phyloP scores from a whole-genome alignment of 1,284 basidiomycete species.

The Pseudozyma tsukubaensis region DNA sequence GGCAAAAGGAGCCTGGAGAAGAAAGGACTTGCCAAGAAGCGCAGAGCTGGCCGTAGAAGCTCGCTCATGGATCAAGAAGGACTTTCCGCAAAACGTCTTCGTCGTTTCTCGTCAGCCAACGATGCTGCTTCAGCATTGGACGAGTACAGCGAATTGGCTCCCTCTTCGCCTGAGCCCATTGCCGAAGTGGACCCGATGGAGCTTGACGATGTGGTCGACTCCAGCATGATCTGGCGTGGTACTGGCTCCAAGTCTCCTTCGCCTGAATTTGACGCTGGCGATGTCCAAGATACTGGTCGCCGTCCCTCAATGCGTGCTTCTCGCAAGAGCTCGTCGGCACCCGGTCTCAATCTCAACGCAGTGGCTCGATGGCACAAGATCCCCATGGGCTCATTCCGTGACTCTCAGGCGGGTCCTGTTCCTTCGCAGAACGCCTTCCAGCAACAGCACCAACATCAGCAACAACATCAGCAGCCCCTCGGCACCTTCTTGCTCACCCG shows the following conservation, averaged over 20 bases:
- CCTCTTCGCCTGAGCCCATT: constrained; percentile 54
- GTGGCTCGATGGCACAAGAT: constrained; percentile 66
- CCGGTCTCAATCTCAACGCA: constrained; percentile 58
- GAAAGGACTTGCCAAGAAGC: constrained; percentile 55
- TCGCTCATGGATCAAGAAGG: constrained; percentile 36
- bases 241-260: constrained; percentile 49
- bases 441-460: constrained; percentile 36
- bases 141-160: constrained; percentile 49
- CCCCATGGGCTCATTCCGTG: constrained; percentile 66
- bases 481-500: constrained; percentile 60
- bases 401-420: constrained; percentile 45
- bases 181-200: constrained; percentile 59
- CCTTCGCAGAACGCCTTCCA: constrained; percentile 33
- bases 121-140: constrained; percentile 45
- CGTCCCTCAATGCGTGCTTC: constrained; percentile 22
- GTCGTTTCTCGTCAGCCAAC: constrained; percentile 50
- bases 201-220: constrained; percentile 64
- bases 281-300: constrained; percentile 21
- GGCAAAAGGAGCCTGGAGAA: constrained; percentile 52
- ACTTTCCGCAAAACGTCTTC: constrained; percentile 51
- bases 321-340: constrained; percentile 28
- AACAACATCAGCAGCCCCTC: constrained; percentile 40
- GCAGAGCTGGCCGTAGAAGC: constrained; percentile 40
- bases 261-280: constrained; percentile 25
- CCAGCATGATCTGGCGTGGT: constrained; percentile 58